Base-by-base conservation (phyloP, 176 grass and related monocot species). In the Musa troglodytarum region DNA sequence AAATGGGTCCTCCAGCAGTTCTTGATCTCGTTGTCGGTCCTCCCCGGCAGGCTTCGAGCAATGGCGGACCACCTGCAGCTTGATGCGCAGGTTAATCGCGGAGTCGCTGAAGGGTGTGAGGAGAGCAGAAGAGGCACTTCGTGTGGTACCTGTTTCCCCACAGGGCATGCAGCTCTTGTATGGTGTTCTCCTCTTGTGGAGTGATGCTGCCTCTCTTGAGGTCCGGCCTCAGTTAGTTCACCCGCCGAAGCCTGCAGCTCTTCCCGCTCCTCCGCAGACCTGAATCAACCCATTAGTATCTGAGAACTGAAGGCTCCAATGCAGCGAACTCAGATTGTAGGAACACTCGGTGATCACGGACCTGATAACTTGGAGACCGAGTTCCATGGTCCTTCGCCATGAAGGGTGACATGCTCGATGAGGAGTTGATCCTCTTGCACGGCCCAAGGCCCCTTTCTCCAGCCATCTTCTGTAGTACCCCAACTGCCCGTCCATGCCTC, bases 1-100 rank as follows among this genome's bases (percentile, higher is more conserved):
- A 89, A 93, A 77, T 93, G 90, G 22, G 94, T 98, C 77, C 90
- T 78, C 90, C 90, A 93, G 84, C 89, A 93, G 93, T 97, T 97
- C 81, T 97, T 97, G 86, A 97, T 97, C 90, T 92, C 90, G 77
- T 97, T 97, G 80, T 92, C 93, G n/a, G 93, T 97, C 90, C 93
- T 83, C 2, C 93, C 93, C 3, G 93, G 93, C 7, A 97, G 89
- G 80, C 85, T 88, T 23, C 87, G 82, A 5, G 93, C 90, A 80
- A 93, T 93, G 19, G 88, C 93, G 12, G 94, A 93, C 94, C 94
- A 98, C 72, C 92, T 96, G 74, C 34, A 25, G 14, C 9, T 22
- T 13, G 1, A 51, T 15, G 11, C 1, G 50, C 11, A 19, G 50
- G 13, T 50, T 5, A 70, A n/a, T 8, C 66, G 8, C 15, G 11